Base-by-base conservation (phyloP, 768 basidiomycete genomes). In the Leccinum aurantiacum region DNA sequence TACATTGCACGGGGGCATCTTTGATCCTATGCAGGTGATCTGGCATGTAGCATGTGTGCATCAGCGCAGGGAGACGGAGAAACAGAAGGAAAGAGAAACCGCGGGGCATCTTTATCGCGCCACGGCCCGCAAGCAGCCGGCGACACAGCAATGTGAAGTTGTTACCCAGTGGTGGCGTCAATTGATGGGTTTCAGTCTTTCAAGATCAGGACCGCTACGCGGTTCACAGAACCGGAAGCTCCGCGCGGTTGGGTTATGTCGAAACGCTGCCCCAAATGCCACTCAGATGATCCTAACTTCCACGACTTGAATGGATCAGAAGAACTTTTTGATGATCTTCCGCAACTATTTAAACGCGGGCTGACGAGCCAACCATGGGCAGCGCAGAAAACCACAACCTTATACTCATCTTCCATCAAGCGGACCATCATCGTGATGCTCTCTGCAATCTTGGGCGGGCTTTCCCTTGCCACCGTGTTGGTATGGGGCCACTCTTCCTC, bases 401-500 rank as follows among this genome's bases (percentile, higher is more conserved):
- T 25, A 15, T 35, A 5, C 1, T 29, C 29, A 4, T 54, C 8
- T 17, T 31, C 37, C 15, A 17, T 50, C 27, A 35, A 53, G 33
- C 27, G 15, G 24, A 48, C 41, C 52, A 10, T 35, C 51, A 25
- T 52, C 53, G 49, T 51, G 22, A 50, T 59, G 13, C 19, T 65
- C 7, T 19, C 53, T 14, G 46, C 56, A 25, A 22, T 67, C 9
- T 29, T 67, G 7, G 37, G 58, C 31, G 44, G 63, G 55, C 55
- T 60, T 49, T 59, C 48, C 11, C 52, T 59, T 49, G 38, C 53
- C 48, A 33, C 60, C 38, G 37, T 35, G 25, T 47, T 54, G 35
- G 53, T 52, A 2, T 63, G 53, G 61, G 58, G 47, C 6, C 48
- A 7, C 50, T 5, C 55, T 46, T 56, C 68, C 22, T 33, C 65